Evolutionary conservation across 345 rosid genomes (phyloP).

Genomic region (Firmiana major): DNA sequence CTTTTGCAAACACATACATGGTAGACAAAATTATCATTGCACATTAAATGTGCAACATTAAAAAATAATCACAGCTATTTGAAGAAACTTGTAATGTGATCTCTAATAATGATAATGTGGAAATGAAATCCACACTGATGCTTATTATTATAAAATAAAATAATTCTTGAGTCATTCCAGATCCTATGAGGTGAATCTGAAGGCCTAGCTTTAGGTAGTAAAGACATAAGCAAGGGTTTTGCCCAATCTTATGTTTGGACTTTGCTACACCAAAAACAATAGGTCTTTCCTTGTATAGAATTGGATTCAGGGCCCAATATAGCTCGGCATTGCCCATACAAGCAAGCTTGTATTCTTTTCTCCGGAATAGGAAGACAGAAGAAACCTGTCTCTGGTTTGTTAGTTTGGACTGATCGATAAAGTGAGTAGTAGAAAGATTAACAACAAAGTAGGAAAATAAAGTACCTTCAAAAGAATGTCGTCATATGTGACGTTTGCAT

Average conservation of each 20-base stretch:
- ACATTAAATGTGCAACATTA: background rate
- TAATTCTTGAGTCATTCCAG: background rate
- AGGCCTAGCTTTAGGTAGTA: background rate
- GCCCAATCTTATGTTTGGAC: background rate
- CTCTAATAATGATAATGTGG: background rate
- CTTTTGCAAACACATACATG: background rate
- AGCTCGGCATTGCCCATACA: background rate
- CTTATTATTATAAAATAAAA: background rate
- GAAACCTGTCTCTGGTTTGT: background rate
- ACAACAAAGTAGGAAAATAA: background rate
- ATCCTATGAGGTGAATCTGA: background rate
- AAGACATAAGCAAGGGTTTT: background rate
- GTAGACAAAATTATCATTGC: background rate
- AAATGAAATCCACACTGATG: background rate
- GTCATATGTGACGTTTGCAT: constrained; percentile 80
- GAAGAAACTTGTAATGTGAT: background rate
- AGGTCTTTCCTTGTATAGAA: background rate
- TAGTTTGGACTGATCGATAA: background rate
- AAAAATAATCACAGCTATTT: background rate
- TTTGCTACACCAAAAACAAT: background rate
- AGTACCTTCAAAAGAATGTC: constrained; percentile 95
- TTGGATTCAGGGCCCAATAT: background rate
- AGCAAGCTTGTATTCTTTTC: background rate
- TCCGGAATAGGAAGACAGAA: background rate
- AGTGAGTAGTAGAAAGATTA: background rate